phyloP scores from a whole-genome alignment of 257 asterid genomes.

The Solanum paucissectum region DNA sequence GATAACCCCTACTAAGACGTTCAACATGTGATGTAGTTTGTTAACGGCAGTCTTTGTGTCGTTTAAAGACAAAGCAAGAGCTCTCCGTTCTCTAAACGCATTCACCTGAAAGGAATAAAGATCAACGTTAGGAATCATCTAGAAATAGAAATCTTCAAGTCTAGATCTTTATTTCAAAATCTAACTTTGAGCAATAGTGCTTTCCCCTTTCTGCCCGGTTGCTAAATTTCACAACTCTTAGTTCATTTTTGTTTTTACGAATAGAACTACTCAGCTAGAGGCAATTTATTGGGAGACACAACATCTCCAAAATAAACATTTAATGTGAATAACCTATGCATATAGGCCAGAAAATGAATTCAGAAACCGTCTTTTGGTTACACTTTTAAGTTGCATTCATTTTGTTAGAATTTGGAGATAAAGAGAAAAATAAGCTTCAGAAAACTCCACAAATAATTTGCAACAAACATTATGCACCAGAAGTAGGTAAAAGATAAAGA shows the following conservation, averaged over 20 bases:
- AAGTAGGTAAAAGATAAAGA: background rate
- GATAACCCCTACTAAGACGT: conserved; percentile 44
- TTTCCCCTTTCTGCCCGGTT: background rate
- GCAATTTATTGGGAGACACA: background rate
- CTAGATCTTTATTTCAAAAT: background rate
- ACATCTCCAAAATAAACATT: background rate
- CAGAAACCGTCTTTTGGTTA: background rate
- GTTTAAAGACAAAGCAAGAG: conserved; percentile 80
- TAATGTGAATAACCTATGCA: background rate
- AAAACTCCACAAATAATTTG: background rate
- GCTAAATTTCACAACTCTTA: background rate
- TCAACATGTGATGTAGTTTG: conserved; percentile 80
- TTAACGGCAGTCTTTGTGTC: conserved; percentile 95
- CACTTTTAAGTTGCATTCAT: background rate
- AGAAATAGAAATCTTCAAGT: background rate
- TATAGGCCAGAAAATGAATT: background rate
- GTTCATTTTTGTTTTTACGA: background rate
- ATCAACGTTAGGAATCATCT: background rate
- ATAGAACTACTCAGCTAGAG: background rate
- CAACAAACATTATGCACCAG: background rate
- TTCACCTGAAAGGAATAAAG: conserved; percentile 41
- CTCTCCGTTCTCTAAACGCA: conserved; percentile 83
- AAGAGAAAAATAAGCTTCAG: background rate
- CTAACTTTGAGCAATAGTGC: background rate
- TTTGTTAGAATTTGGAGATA: background rate